A percentile compares a stretch with the other conserved stretches of the same genome.
Conservation (phyloP, 164 flowering plant genomes). For the Amborella trichopoda region DNA sequence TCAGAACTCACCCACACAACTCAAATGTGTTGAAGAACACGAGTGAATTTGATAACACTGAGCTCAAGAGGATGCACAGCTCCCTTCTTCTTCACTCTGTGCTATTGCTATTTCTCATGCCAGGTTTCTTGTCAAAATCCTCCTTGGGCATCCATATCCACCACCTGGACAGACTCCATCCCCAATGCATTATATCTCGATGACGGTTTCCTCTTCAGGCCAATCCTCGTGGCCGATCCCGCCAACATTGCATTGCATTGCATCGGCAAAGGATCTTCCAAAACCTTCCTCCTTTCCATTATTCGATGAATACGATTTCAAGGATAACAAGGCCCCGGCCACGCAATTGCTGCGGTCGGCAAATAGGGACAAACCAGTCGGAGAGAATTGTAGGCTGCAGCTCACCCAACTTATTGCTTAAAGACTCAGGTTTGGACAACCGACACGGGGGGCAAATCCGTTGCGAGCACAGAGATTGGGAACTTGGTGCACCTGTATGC, state of each 20-base stretch:
- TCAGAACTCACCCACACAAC: too few relatives aligned
- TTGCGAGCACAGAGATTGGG: slow-evolving; percentile 13
- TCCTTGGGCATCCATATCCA: too few relatives aligned
- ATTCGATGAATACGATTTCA: too few relatives aligned
- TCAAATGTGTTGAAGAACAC: too few relatives aligned
- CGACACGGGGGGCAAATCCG: slow-evolving; percentile 12
- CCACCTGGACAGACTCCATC: too few relatives aligned
- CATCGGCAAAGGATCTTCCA: slow-evolving; percentile 1
- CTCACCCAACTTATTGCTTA: slow-evolving; percentile 14
- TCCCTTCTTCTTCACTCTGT: too few relatives aligned
- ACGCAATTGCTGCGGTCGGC: slow-evolving; percentile 12
- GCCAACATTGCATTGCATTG: slow-evolving; percentile 3
- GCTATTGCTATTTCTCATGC: too few relatives aligned
- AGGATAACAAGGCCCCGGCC: neutral
- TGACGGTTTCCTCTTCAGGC: slow-evolving; percentile 1
- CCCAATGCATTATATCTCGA: too few relatives aligned
- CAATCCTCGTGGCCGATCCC: neutral
- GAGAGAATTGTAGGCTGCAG: slow-evolving; percentile 9
- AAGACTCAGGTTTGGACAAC: slow-evolving; percentile 24
- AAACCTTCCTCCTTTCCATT: slow-evolving; percentile 1
- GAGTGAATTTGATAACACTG: too few relatives aligned
- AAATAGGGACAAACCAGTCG: slow-evolving; percentile 13
- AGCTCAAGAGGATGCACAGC: too few relatives aligned
- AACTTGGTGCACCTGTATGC: slow-evolving; percentile 9
- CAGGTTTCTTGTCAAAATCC: too few relatives aligned